Base-by-base conservation (phyloP, 495 filamentous ascomycete species). In the Penicillium riverlandense region DNA sequence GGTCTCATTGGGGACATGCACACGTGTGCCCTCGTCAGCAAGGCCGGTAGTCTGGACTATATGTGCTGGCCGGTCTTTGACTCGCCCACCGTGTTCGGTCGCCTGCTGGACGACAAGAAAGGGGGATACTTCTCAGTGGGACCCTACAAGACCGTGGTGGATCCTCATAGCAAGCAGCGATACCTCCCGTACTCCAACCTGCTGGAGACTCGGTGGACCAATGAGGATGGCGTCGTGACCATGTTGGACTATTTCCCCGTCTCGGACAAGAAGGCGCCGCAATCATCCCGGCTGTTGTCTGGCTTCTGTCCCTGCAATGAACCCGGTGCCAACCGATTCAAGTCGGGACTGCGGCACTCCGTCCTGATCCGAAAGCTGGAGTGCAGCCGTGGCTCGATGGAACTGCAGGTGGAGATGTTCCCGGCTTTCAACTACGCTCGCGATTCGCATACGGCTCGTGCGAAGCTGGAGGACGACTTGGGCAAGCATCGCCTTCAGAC, bases 1-100 rank as follows among this genome's bases (percentile, higher is more conserved):
- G 84, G 84, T 29, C 66, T 88, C 47, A 84, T 86, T 55, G 83
- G 84, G 11, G 85, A 86, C 54, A 85, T 86, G 83, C 72, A 79
- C 52, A 86, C 84, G n/a, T 84, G 80, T 63, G 83, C 84, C 15
- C 65, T 88, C 27, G 74, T 85, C 29, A 81, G 79, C 56, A 81
- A 84, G 54, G 79, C 80, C 47, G 83, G 84, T 11, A 82, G 79
- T 50, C 55, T 86, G 50, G 83, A 86, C 60, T 86, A 77, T 52
- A 84, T 88, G 81, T 88, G 84, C 57, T 88, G 84, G 82, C 80
- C 80, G 6, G 78, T 82, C 41, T 84, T 83, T 44, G 79, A 83
- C 59, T 84, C 80, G 1, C 79, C 81, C 1, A 73, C 77, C 0
- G 63, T 84, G 43, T 85, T 84, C 58, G 83, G 80, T 55, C 74